Conservation (phyloP, 2,329 filamentous ascomycete species). For the Colletotrichum ledebouriae region DNA sequence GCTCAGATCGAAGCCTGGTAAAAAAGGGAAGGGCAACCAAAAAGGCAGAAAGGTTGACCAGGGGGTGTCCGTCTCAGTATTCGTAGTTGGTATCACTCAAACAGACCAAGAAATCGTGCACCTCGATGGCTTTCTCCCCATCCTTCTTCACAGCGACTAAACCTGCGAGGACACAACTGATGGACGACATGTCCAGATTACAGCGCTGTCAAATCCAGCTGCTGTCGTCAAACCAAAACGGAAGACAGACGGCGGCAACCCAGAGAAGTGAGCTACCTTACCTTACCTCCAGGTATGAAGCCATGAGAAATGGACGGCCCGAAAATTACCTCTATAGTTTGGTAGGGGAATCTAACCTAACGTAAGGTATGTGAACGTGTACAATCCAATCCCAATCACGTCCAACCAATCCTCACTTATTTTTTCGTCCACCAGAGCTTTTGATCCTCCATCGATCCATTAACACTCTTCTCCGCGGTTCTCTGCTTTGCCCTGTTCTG, state of each 20-base stretch:
- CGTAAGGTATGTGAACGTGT: conserved; percentile 28
- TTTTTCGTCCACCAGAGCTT: background rate
- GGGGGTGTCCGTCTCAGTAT: conserved; percentile 35
- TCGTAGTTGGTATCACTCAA: conserved; percentile 32
- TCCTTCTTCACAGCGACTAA: background rate
- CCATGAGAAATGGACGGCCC: background rate
- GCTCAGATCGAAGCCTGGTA: conserved; percentile 32
- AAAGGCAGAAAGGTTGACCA: conserved; percentile 32
- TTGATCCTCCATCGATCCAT: background rate
- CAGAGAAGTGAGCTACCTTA: background rate
- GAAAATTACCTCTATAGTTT: conserved; percentile 15
- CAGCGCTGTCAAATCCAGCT: too few relatives aligned
- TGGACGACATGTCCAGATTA: too few relatives aligned
- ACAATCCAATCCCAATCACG: conserved; percentile 19
- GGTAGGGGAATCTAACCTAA: conserved; percentile 9
- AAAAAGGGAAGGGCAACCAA: conserved; percentile 38
- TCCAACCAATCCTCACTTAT: conserved; percentile 28
- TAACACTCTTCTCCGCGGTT: background rate
- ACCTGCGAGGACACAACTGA: background rate
- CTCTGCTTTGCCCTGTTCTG: conserved; percentile 15
- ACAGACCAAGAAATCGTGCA: conserved; percentile 19
- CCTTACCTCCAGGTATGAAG: too few relatives aligned
- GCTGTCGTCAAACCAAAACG: background rate
- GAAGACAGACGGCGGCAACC: conserved; percentile 1
- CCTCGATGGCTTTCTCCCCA: conserved; percentile 1